Base-by-base conservation (phyloP, 495 filamentous ascomycete genomes). In the Aspergillus diversus region DNA sequence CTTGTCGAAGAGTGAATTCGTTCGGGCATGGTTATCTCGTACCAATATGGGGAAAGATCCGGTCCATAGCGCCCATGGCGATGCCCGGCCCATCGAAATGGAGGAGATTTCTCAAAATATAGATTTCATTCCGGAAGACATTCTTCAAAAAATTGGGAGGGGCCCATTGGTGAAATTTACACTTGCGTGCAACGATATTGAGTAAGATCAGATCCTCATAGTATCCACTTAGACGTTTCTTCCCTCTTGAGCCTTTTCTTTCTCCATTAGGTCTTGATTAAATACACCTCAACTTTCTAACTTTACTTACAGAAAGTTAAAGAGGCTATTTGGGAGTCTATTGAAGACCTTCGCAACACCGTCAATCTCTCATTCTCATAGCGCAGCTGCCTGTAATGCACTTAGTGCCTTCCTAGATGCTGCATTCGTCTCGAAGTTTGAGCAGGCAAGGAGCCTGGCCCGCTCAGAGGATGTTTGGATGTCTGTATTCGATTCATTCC, bases 401-500 rank as follows among this genome's bases (percentile, higher is more conserved):
- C 57, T 81, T 32, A 76, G 77, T 55, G 75, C 76, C 2, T 83
- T 83, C 42, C 66, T 85, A 17, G 75, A 82, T 66, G 73, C 75
- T 27, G 79, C 80, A n/a, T 63, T 64, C 16, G 66, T 66, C 12
- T 82, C 84, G 5, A 58, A 71, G 15, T 63, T 67, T 60, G 62
- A 71, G 7, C 53, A 59, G 32, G 74, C 81, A 1, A 72, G 69
- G 16, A 52, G 71, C 54, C 37, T 84, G 33, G 71, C 80, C 9
- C 84, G 84, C 33, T 81, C 81, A 13, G 69, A 84, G 27, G 66
- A 70, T 15, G 79, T 81, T 9, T 90, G 88, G 75, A 66, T 80
- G 12, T 75, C 79, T 48, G 71, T 90, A 5, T 91, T 95, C 69
- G 75, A 87, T 13, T 85, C 90, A 54, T 94, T 87, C 65, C 77